Base-by-base conservation (phyloP, 805 yeast species). In the Cyberlindnera misumaiensis region DNA sequence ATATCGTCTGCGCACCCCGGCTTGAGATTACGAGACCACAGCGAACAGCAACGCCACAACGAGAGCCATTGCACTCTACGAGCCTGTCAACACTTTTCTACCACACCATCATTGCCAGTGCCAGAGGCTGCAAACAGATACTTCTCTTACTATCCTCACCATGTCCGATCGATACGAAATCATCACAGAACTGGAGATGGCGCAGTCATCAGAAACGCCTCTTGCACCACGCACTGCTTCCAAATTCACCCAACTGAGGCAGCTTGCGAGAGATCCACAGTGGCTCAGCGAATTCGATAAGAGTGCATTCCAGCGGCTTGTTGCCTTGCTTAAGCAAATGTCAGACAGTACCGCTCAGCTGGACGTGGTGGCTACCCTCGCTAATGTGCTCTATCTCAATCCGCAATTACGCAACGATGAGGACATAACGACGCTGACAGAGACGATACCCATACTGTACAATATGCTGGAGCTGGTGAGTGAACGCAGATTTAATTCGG, bases 401-500 rank as follows among this genome's bases (percentile, higher is more conserved):
- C 43, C 36, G 2, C 5, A 32, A 4, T 29, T 53, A 5, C 44
- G 56, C 28, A 35, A 38, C 14, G 33, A 38, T 16, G 26, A n/a
- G 10, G 7, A 27, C 5, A 14, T 42, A 2, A 25, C 40, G 6
- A 8, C 17, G 11, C 15, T 48, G 4, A 18, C 14, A 11, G 11
- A 29, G 2, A 30, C 40, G 6, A 32, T 55, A 2, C 47, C 53
- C 1, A 41, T 30, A 1, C 43, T 55, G 2, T 45, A 27, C 26
- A 12, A 16, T 2, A 34, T 52, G 36, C 34, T 55, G 13, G 49
- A 48, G 11, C 40, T 43, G 12, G 54, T 53, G 7, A 45, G 55
- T 30, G 59, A 55, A 39, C 47, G 53, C 7, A 42, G 39, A 15
- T 50, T 55, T 26, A 49, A 49, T 35, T 42, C 57, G 1, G 57